Base-by-base conservation (phyloP, 1,284 basidiomycete genomes). In the Schizophyllum amplum region DNA sequence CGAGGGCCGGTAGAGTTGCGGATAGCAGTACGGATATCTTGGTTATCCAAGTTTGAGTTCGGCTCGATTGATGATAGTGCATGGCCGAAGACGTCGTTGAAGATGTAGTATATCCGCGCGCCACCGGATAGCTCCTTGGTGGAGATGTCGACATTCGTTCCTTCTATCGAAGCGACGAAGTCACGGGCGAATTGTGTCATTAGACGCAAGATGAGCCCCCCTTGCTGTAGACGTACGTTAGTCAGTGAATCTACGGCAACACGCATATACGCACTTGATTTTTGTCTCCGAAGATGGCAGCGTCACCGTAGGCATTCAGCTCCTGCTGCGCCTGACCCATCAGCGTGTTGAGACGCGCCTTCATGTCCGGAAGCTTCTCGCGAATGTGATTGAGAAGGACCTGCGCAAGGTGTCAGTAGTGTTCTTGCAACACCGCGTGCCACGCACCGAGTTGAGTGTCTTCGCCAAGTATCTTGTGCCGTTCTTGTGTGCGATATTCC, bases 251-350 rank as follows among this genome's bases (percentile, higher is more conserved):
- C 26, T 13, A 58, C 46, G 51, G 6, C 50, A 49, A 46, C 0
- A 49, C 21, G 5, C 26, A 42, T 47, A 20, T 51, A 73, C 76
- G 50, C 64, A 82, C 86, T 72, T 94, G 87, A 69, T 98, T 94
- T 66, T 86, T 84, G 74, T 98, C 95, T 20, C 94, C 96, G 63
- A 93, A 90, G 68, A 95, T 84, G 1, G 94, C 92, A 21, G 92
- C 83, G 69, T 98, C 97, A 24, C 97, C 97, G 67, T 97, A 98
- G 4, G 94, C 87, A 71, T 93, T 93, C 51, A 99, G 82, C 71
- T 99, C 97, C 72, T 99, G 97, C 70, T 98, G 95, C 4, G 97
- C 94, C 74, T 99, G 97, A 11, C 95, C 94, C 93, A 99, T 99
- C 15, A 99, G 76, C 5, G 97, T 99, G 71, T 99, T 99, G 62